Percentiles rank a stretch among this genome's conserved stretches.
These are phyloP conservation scores for Trypanosoma conorhini DNA, from an alignment of 208 protist species.

Conservation along the genomic window DNA sequence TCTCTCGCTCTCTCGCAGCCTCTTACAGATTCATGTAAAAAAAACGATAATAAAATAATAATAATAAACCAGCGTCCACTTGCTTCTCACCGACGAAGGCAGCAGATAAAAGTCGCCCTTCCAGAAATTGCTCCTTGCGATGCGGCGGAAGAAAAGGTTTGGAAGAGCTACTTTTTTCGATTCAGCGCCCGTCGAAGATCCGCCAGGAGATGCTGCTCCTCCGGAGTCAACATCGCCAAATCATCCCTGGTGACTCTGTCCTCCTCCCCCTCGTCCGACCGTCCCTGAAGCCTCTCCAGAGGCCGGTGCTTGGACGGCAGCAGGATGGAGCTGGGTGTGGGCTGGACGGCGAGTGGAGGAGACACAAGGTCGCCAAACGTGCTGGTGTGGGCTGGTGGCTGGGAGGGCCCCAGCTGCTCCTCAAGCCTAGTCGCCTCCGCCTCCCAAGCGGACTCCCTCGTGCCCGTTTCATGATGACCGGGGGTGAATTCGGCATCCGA, in stretches of 20 bases:
- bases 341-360: not conserved
- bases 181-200: slow-evolving; percentile 16
- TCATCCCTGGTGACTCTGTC: not conserved
- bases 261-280: not conserved
- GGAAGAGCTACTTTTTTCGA: slow-evolving; percentile 8
- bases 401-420: slow-evolving; percentile 8
- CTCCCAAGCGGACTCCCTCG: not conserved
- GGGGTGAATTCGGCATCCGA: not conserved
- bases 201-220: slow-evolving; percentile 9
- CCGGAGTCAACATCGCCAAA: slow-evolving; percentile 21
- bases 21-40: not conserved
- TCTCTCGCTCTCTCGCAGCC: too few species aligned
- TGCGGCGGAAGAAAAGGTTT: not conserved
- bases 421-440: not conserved
- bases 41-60: not conserved
- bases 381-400: slow-evolving; percentile 13
- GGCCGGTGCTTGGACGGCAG: not conserved
- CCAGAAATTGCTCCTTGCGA: not conserved
- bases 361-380: slow-evolving; percentile 5
- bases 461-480: not conserved
- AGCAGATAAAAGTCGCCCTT: not conserved
- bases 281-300: not conserved
- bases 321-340: not conserved
- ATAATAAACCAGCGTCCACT: not conserved
- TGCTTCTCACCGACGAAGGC: too few species aligned